A percentile compares a stretch with the other conserved stretches of the same genome.
Evolutionary conservation across 2,329 filamentous ascomycete species (phyloP).

Genomic region (Pseudopyrenochaeta lycopersici): DNA sequence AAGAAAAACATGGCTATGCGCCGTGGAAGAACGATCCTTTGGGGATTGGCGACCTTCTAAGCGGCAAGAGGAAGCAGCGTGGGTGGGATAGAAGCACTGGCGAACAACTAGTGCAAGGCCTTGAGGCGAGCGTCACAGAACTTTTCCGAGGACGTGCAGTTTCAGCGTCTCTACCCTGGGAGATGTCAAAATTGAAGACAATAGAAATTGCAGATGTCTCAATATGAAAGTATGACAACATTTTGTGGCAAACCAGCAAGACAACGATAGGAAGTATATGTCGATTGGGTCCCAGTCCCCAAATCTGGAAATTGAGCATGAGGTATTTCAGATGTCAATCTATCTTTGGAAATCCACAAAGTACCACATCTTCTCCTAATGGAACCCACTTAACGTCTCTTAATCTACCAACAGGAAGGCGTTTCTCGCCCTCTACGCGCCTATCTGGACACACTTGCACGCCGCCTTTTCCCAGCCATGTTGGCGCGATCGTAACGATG

Average conservation of each 20-base stretch:
- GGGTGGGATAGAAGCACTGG: conserved; percentile 46
- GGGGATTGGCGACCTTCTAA: conserved; percentile 45
- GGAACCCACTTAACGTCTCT: conserved; percentile 76
- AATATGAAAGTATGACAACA: not conserved
- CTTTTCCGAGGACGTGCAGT: conserved; percentile 34
- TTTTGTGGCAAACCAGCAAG: no score
- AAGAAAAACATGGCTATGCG: conserved; percentile 48
- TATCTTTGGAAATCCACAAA: conserved; percentile 71
- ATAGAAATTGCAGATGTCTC: not conserved
- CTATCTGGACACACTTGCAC: conserved; percentile 79
- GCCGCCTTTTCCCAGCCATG: conserved; percentile 85
- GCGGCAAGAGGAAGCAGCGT: conserved; percentile 51
- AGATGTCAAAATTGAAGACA: not conserved
- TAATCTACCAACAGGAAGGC: conserved; percentile 70
- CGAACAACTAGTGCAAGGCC: conserved; percentile 26
- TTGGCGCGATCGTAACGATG: conserved; percentile 88
- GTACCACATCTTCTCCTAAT: conserved; percentile 82
- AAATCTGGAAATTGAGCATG: not conserved
- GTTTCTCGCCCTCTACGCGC: conserved; percentile 58
- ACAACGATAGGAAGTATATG: no score
- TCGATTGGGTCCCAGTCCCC: no score
- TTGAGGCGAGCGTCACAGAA: conserved; percentile 40
- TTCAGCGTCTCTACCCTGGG: conserved; percentile 39
- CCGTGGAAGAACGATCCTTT: conserved; percentile 53
- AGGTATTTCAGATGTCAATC: not conserved